phyloP scores from a whole-genome alignment of 495 filamentous ascomycete species.

The Xylaria nigripes region DNA sequence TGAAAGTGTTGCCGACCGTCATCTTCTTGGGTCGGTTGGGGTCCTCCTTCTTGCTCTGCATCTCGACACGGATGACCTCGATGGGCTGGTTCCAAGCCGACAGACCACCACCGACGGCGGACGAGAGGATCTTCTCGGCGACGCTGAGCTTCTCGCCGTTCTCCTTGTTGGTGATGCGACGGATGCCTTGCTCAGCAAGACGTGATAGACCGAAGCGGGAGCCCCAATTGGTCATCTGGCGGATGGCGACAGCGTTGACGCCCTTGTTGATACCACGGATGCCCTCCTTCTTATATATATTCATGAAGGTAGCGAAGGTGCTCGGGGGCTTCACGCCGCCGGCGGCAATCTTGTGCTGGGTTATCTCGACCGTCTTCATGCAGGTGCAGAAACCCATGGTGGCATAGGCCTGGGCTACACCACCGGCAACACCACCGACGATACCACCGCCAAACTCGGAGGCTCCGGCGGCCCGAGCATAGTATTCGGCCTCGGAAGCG shows the following conservation, averaged over 20 bases:
- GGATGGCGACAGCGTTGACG: constrained; percentile 95
- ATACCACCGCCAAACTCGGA: constrained; percentile 83
- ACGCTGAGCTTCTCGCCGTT: constrained; percentile 65
- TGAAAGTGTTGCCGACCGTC: constrained; percentile 87
- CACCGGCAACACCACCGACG: constrained; percentile 82
- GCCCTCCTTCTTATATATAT: constrained; percentile 91
- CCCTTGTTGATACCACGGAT: constrained; percentile 95
- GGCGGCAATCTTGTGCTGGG: constrained; percentile 88
- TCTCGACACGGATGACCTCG: constrained; percentile 98
- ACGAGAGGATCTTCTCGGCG: constrained; percentile 83
- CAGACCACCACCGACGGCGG: constrained; percentile 81
- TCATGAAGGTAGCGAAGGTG: constrained; percentile 91
- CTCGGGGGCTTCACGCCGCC: constrained; percentile 72
- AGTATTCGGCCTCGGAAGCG: constrained; percentile 94
- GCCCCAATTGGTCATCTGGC: constrained; percentile 99
- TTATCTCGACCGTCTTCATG: constrained; percentile 99
- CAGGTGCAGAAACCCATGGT: constrained; percentile 99
- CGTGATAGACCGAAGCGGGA: constrained; percentile 88
- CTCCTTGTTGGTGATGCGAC: constrained; percentile 71
- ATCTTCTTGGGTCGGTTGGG: constrained; percentile 97
- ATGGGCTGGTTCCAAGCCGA: constrained; percentile 99
- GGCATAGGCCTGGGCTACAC: constrained; percentile 95
- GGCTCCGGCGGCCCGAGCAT: constrained; percentile 73
- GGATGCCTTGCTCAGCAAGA: constrained; percentile 82
- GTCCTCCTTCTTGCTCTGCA: constrained; percentile 98